Base-by-base conservation (phyloP, 495 filamentous ascomycete genomes). In the Talaromyces nanjingensis region DNA sequence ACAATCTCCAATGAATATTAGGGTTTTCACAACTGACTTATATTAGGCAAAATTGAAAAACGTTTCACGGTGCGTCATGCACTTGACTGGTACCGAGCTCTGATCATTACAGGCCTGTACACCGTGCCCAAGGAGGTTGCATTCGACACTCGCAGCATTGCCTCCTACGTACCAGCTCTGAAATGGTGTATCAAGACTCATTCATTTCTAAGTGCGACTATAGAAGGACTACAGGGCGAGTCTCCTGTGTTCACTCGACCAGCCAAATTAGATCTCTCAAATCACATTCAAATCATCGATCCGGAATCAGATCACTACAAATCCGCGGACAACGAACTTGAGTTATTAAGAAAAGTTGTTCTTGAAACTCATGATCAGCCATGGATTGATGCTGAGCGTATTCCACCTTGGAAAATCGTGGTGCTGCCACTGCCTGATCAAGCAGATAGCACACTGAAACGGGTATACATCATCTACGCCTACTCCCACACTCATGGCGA, bases 401-500 rank as follows among this genome's bases (percentile, higher is more conserved):
- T 66, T 33, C 68, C 66, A 1, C 65, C 64, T 4, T 70, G 68
- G 66, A 65, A 54, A 52, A 47, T 70, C 20, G 39, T 66, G 14
- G 54, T 70, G 1, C 12, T 68, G 16, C 68, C 65, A 4, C 57
- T 70, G 5, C 56, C 63, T 0, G 31, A 47, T 4, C 27, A 31
- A 45, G 16, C 27, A 1, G 4, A 37, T 20, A 20, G 8, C 33
- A 37, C 42, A 6, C 22, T 53, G 55, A 42, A 62, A 39, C 47
- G 67, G 6, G 33, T 60, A 6, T 69, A 64, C 22, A 61, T 69
- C 11, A 12, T 65, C 0, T 69, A 55, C 53, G 65, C 63, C 3
- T 69, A 67, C 39, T 69, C 67, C 0, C 67, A 69, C 52, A 34
- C 67, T 1, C 67, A 67, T 34, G 67, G 67, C 2, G 67, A 69